Percentiles rank a stretch among this genome's conserved stretches.
Evolutionary conservation across 139 green algal genomes (phyloP).

Genomic region (Klebsormidium nitens): DNA sequence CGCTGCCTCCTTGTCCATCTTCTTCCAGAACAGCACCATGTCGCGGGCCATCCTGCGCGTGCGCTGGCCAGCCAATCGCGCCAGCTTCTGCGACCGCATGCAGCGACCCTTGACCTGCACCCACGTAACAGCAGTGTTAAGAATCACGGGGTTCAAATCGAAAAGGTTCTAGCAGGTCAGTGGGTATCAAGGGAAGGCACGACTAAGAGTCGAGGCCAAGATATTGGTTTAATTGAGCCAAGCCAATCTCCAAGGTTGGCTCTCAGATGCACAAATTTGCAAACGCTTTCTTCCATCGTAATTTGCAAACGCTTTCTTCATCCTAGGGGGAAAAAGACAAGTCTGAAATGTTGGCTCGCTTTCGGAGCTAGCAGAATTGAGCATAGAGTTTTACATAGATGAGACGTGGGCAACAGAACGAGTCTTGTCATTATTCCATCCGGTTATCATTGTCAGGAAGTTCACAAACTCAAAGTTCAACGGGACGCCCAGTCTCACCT

Average conservation of each 20-base stretch:
- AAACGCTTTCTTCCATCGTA: no score
- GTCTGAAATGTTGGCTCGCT: neutral
- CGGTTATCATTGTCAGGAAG: neutral
- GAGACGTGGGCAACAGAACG: no score
- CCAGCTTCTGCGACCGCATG: slow-evolving; percentile 32
- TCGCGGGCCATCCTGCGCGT: slow-evolving; percentile 42
- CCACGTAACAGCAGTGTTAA: neutral
- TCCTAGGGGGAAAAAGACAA: neutral
- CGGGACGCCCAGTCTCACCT: slow-evolving; percentile 16
- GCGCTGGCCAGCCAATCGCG: slow-evolving; percentile 12
- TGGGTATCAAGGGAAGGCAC: no score
- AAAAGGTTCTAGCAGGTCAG: neutral
- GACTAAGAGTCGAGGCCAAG: no score
- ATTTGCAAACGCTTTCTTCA: no score
- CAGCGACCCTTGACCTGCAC: slow-evolving; percentile 9
- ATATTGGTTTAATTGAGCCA: no score
- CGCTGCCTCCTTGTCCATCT: slow-evolving; percentile 45
- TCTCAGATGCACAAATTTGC: no score
- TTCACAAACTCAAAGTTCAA: neutral
- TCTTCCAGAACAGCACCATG: slow-evolving; percentile 51
- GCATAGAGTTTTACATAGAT: neutral
- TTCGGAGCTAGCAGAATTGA: neutral
- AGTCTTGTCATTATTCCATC: neutral
- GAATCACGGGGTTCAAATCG: neutral
- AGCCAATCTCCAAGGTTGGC: no score